These are phyloP conservation scores for Acacia crassicarpa DNA, from an alignment of 306 rosid genomes.

Conservation along the genomic window DNA sequence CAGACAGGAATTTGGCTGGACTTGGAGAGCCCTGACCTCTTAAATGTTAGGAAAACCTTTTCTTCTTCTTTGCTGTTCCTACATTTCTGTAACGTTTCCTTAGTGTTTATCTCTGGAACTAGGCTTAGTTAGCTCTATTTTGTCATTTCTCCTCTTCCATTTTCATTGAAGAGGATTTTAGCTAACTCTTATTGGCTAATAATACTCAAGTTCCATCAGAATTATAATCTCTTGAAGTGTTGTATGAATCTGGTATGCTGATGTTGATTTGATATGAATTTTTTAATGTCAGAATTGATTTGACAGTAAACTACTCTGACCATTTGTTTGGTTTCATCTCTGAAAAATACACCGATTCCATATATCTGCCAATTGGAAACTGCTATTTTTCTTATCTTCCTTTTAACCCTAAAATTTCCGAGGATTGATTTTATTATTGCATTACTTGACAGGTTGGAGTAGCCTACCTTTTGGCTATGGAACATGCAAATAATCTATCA, in stretches of 20 bases:
- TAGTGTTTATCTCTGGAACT: no score
- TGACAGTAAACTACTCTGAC: not conserved
- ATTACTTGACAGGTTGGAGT: slow-evolving; percentile 75
- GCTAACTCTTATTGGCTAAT: no score
- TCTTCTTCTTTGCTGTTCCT: no score
- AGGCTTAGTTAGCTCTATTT: no score
- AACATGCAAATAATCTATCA: slow-evolving; percentile 66
- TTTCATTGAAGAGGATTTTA: no score
- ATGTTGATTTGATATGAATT: not conserved
- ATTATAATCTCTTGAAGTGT: not conserved
- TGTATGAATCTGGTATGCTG: not conserved
- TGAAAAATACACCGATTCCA: not conserved
- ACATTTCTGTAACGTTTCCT: no score
- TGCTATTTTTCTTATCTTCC: not conserved
- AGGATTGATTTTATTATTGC: slow-evolving; percentile 5
- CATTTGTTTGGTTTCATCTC: not conserved
- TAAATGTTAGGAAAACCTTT: no score
- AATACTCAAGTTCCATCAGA: no score
- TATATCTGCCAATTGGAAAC: not conserved
- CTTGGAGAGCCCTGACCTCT: no score
- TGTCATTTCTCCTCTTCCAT: no score
- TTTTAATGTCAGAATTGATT: not conserved
- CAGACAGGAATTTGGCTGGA: no score
- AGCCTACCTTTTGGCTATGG: slow-evolving; percentile 91
- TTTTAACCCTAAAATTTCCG: not conserved